These are phyloP conservation scores for Haematococcus sp. DNA, from an alignment of 139 green algal species.

Conservation along the genomic window DNA sequence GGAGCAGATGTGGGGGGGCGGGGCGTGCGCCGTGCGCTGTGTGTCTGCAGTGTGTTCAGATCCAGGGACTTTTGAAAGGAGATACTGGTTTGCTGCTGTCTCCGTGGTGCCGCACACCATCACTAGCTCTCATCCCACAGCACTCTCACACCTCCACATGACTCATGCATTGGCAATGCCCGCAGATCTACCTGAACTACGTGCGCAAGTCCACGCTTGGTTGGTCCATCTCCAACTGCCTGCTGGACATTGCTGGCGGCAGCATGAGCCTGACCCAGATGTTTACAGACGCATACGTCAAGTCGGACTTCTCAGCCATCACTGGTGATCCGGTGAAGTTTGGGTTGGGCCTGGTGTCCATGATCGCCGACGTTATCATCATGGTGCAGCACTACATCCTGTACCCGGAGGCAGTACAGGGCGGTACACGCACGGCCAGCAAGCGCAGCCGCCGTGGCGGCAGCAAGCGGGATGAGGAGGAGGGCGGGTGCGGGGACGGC, in stretches of 20 bases:
- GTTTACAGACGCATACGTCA: constrained; percentile 38
- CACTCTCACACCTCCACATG: no score
- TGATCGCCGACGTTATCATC: constrained; percentile 66
- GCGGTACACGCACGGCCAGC: neutral
- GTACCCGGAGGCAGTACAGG: constrained; percentile 15
- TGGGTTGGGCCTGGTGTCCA: constrained; percentile 48
- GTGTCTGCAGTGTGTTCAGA: no score
- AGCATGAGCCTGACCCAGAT: constrained; percentile 50
- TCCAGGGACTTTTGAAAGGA: no score
- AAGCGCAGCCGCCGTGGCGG: neutral
- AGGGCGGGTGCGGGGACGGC: no score
- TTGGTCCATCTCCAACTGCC: constrained; percentile 48
- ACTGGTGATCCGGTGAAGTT: constrained; percentile 59
- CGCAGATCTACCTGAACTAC: constrained; percentile 55
- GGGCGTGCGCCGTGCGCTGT: no score
- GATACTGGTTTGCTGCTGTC: no score
- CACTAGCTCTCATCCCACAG: no score
- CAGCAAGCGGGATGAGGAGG: no score
- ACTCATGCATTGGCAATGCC: no score
- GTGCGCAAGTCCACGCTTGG: constrained; percentile 46
- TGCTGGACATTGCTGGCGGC: constrained; percentile 64
- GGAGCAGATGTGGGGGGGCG: neutral
- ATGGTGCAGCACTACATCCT: constrained; percentile 63
- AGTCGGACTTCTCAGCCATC: constrained; percentile 26
- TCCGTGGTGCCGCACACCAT: no score